These are phyloP conservation scores for Aureobasidium musti DNA, from an alignment of 2,329 filamentous ascomycete species.

Conservation along the genomic window DNA sequence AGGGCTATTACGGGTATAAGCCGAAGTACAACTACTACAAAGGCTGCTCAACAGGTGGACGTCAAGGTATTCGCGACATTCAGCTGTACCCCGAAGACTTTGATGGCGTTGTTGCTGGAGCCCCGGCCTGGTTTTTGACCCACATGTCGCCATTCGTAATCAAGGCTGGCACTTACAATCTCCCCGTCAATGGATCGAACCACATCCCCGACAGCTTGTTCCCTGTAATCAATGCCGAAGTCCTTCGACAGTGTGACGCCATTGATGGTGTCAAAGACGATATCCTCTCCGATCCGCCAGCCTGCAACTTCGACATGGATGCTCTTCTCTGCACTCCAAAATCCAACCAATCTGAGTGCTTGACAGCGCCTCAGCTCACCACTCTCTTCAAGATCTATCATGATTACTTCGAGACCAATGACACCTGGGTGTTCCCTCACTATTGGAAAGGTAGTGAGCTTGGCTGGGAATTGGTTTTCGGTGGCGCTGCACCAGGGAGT, in stretches of 20 bases:
- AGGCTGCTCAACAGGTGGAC: constrained; percentile 62
- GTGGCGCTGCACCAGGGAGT: constrained; percentile 39
- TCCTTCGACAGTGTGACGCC: constrained; percentile 54
- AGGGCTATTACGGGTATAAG: constrained; percentile 51
- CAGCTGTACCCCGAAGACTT: constrained; percentile 59
- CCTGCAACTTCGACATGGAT: constrained; percentile 51
- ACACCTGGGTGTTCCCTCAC: constrained; percentile 47
- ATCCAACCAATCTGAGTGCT: constrained; percentile 41
- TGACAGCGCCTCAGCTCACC: constrained; percentile 49
- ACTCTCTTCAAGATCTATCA: constrained; percentile 48
- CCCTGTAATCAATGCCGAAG: constrained; percentile 48
- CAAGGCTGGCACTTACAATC: constrained; percentile 52
- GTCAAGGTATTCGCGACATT: constrained; percentile 59
- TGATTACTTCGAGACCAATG: constrained; percentile 46
- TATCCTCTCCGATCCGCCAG: constrained; percentile 53
- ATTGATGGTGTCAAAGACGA: constrained; percentile 54
- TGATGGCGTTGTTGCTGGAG: constrained; percentile 59
- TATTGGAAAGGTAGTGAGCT: constrained; percentile 45
- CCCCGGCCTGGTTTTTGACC: constrained; percentile 54
- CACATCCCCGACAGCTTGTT: constrained; percentile 51
- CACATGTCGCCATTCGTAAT: constrained; percentile 52
- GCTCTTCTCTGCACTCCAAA: constrained; percentile 45
- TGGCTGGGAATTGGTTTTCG: constrained; percentile 44
- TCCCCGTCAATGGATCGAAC: constrained; percentile 48
- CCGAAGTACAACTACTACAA: constrained; percentile 56